Conservation (phyloP, 139 green algal species). For the Desmodesmus armatus region DNA sequence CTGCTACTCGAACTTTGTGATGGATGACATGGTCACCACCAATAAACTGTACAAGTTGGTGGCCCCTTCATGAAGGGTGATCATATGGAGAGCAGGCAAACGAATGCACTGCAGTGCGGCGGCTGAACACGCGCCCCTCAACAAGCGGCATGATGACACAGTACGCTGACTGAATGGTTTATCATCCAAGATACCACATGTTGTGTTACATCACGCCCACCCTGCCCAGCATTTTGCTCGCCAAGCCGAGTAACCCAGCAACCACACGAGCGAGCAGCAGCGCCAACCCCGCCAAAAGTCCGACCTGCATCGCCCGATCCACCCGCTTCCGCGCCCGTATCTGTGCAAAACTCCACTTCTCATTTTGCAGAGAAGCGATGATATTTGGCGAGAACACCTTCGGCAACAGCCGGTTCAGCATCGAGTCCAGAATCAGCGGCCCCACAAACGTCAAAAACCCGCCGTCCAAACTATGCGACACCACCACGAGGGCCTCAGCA, state of each 20-base stretch:
- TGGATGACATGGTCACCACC: too few relatives aligned
- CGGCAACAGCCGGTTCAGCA: conserved; percentile 57
- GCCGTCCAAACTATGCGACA: conserved; percentile 58
- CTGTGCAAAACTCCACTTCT: conserved; percentile 44
- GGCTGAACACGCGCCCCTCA: too few relatives aligned
- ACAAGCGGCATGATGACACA: too few relatives aligned
- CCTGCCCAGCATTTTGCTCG: not conserved
- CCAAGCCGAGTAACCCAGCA: not conserved
- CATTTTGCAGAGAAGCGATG: conserved; percentile 47
- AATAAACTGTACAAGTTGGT: too few relatives aligned
- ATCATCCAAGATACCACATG: too few relatives aligned
- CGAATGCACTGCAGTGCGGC: too few relatives aligned
- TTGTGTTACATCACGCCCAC: too few relatives aligned
- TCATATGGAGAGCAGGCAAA: too few relatives aligned
- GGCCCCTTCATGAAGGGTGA: too few relatives aligned
- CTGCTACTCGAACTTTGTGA: too few relatives aligned
- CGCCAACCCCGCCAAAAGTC: not conserved
- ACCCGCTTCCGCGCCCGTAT: conserved; percentile 13
- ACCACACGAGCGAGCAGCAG: not conserved
- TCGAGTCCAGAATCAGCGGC: conserved; percentile 64
- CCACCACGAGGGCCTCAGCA: conserved; percentile 61
- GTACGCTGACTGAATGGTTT: too few relatives aligned
- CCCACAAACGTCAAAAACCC: conserved; percentile 65
- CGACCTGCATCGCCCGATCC: conserved; percentile 18
- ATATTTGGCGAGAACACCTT: conserved; percentile 50